phyloP scores from a whole-genome alignment of 768 basidiomycete species.

The Boletus rufocinnamomeus region DNA sequence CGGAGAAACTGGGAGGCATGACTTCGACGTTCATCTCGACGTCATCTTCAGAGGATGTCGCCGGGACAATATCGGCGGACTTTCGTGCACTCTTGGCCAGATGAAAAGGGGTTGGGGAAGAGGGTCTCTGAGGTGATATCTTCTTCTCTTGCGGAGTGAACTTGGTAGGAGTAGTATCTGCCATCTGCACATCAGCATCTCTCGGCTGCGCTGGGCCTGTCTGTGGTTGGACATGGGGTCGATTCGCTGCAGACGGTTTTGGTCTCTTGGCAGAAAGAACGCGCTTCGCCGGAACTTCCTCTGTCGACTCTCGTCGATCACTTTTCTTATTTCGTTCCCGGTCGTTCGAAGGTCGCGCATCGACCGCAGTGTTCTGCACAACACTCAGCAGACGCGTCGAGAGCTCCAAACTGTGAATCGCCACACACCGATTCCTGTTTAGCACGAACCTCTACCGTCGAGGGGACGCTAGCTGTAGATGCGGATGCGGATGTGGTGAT shows the following conservation, averaged over 20 bases:
- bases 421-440: constrained; percentile 15
- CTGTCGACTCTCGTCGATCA: neutral
- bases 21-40: constrained; percentile 18
- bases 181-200: constrained; percentile 11
- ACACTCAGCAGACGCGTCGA: constrained; percentile 6
- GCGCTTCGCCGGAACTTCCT: neutral
- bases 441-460: neutral
- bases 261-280: neutral
- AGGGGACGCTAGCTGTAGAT: neutral
- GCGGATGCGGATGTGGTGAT: neutral
- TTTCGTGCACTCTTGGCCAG: constrained; percentile 3
- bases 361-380: neutral
- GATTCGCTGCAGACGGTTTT: neutral
- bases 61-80: neutral
- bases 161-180: neutral
- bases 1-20: neutral
- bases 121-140: neutral
- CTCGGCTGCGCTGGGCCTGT: neutral
- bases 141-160: neutral
- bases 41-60: constrained; percentile 10
- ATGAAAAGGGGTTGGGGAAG: neutral
- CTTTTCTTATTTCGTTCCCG: neutral
- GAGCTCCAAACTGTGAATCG: neutral
- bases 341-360: constrained; percentile 1
- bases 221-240: neutral